Evolutionary conservation across 306 rosid species (phyloP).

Genomic region (Dryas octopetala): DNA sequence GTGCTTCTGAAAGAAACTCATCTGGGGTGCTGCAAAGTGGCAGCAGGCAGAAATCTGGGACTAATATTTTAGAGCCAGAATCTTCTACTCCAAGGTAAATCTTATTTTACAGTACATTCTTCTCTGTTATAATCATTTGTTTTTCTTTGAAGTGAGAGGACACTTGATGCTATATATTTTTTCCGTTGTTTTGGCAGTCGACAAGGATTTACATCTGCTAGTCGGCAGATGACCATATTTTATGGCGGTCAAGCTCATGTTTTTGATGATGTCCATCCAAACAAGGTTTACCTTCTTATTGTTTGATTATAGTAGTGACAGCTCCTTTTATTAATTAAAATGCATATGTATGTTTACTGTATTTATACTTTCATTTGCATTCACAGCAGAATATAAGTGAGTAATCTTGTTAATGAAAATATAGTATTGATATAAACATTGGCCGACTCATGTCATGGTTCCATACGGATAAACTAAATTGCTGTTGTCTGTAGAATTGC

Average conservation of each 20-base stretch:
- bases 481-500: not conserved
- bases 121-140: not conserved
- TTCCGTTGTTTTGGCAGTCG: slow-evolving; percentile 53
- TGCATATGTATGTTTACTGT: not conserved
- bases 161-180: slow-evolving; percentile 31
- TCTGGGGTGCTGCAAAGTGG: slow-evolving; percentile 53
- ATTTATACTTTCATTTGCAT: slow-evolving; percentile 2
- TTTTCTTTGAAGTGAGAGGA: slow-evolving; percentile 10
- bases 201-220: slow-evolving; percentile 56
- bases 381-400: not conserved
- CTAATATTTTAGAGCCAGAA: slow-evolving; percentile 55
- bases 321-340: not conserved
- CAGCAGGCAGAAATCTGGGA: slow-evolving; percentile 59
- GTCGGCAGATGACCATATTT: slow-evolving; percentile 94
- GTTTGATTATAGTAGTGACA: slow-evolving; percentile 12
- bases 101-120: slow-evolving; percentile 11
- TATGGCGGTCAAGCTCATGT: slow-evolving; percentile 99
- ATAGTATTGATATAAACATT: not conserved
- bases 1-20: slow-evolving; percentile 58
- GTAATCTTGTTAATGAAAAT: not conserved
- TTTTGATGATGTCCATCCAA: slow-evolving; percentile 90
- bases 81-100: slow-evolving; percentile 59
- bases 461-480: not conserved
- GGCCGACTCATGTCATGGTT: not conserved
- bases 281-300: slow-evolving; percentile 63